phyloP scores from a whole-genome alignment of 2,329 filamentous ascomycete species.

The Waltergamsia citrina region DNA sequence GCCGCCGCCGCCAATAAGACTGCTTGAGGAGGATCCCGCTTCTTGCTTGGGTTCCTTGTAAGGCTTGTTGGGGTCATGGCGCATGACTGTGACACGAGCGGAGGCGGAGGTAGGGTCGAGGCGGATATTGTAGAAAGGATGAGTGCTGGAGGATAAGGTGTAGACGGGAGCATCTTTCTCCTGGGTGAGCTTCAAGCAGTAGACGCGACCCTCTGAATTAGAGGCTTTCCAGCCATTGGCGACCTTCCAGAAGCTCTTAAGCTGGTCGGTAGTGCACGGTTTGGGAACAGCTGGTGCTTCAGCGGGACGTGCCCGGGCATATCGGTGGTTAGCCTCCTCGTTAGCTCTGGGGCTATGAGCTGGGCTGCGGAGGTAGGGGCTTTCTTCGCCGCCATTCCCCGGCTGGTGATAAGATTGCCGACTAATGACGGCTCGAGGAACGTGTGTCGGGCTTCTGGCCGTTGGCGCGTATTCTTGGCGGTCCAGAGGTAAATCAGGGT shows the following conservation, averaged over 20 bases:
- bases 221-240: conserved; percentile 61
- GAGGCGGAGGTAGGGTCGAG: conserved; percentile 55
- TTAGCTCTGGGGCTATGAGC: conserved; percentile 8
- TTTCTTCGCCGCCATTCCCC: conserved; percentile 13
- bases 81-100: conserved; percentile 48
- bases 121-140: conserved; percentile 60
- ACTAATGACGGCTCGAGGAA: conserved; percentile 57
- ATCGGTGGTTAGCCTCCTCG: conserved; percentile 9
- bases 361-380: conserved; percentile 11
- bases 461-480: conserved; percentile 64
- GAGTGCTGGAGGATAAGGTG: conserved; percentile 48
- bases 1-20: conserved; percentile 18
- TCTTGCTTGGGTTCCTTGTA: conserved; percentile 33
- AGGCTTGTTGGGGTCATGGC: conserved; percentile 50
- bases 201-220: conserved; percentile 45
- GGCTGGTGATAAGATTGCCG: conserved; percentile 46
- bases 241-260: conserved; percentile 59
- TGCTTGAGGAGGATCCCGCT: conserved; percentile 13
- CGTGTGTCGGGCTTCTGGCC: conserved; percentile 51
- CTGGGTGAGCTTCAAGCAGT: conserved; percentile 46
- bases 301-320: conserved; percentile 14
- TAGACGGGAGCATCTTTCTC: conserved; percentile 56
- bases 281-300: conserved; percentile 36
- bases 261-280: conserved; percentile 48
- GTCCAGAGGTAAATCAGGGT: conserved; percentile 55